Evolutionary conservation across 495 filamentous ascomycete species (phyloP).

Genomic region (Aspergillus sclerotiicarbonarius): DNA sequence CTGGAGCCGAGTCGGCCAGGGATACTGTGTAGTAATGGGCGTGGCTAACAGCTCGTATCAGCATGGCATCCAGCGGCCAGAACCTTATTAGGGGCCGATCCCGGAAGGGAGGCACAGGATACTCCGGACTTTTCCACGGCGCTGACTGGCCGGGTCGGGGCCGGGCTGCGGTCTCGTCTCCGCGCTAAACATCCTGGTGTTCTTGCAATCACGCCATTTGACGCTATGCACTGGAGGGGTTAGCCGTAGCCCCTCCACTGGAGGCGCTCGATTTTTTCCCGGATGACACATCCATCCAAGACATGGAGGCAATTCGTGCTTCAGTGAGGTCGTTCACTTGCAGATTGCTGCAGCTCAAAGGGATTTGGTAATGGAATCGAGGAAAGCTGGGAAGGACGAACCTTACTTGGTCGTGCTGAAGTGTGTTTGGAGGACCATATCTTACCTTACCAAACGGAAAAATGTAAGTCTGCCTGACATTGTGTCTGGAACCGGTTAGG

Average conservation of each 20-base stretch:
- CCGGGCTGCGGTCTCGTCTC: background rate
- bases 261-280: background rate
- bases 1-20: background rate
- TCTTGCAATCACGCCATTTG: conserved; percentile 8
- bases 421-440: background rate
- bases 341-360: background rate
- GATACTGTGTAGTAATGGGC: background rate
- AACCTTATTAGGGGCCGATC: conserved; percentile 12
- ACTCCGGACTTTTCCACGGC: background rate
- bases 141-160: background rate
- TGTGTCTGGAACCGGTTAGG: background rate
- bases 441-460: background rate
- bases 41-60: background rate
- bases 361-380: background rate
- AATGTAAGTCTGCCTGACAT: background rate
- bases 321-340: background rate
- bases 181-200: background rate
- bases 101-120: background rate
- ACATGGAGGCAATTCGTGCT: background rate
- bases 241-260: background rate
- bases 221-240: background rate
- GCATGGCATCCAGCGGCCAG: background rate
- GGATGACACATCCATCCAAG: background rate
- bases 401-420: background rate
- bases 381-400: background rate